These are phyloP conservation scores for Bimuria novae-zelandiae DNA, from an alignment of 2,329 filamentous ascomycete species.

Conservation along the genomic window DNA sequence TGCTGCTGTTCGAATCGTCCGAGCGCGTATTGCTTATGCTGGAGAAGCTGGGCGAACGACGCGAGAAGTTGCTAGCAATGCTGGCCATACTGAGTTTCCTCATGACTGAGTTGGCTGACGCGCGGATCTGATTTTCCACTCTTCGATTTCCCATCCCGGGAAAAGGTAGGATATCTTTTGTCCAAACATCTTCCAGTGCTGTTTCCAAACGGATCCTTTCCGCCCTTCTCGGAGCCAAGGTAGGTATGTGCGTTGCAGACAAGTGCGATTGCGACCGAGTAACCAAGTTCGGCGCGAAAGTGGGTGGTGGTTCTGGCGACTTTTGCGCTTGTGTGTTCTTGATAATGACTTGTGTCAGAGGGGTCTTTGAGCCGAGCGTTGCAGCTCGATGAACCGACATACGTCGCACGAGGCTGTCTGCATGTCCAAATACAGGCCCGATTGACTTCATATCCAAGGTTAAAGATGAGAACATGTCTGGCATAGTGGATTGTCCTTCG, in stretches of 20 bases:
- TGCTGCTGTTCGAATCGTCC: conserved; percentile 41
- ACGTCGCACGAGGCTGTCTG: conserved; percentile 66
- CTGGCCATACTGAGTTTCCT: conserved; percentile 83
- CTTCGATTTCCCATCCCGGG: conserved; percentile 74
- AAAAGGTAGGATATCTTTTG: conserved; percentile 76
- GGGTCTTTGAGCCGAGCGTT: conserved; percentile 70
- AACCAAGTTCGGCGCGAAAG: conserved; percentile 59
- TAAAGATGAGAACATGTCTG: conserved; percentile 65
- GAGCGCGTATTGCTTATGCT: conserved; percentile 46
- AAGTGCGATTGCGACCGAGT: conserved; percentile 79
- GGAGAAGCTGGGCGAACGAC: conserved; percentile 66
- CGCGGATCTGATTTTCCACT: conserved; percentile 73
- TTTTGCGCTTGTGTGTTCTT: conserved; percentile 79
- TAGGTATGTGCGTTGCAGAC: conserved; percentile 68
- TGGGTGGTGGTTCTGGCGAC: conserved; percentile 54
- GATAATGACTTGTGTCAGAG: conserved; percentile 77
- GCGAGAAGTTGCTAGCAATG: conserved; percentile 76
- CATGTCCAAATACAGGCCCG: conserved; percentile 74
- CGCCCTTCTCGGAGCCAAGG: conserved; percentile 73
- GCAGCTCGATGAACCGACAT: conserved; percentile 81
- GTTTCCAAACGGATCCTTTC: conserved; percentile 79
- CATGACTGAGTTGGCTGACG: conserved; percentile 84
- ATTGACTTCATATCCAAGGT: conserved; percentile 73
- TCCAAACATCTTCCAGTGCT: conserved; percentile 80
- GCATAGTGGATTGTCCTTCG: conserved; percentile 53